Conservation (phyloP, 345 rosid species). For the Sisymbrium irio region DNA sequence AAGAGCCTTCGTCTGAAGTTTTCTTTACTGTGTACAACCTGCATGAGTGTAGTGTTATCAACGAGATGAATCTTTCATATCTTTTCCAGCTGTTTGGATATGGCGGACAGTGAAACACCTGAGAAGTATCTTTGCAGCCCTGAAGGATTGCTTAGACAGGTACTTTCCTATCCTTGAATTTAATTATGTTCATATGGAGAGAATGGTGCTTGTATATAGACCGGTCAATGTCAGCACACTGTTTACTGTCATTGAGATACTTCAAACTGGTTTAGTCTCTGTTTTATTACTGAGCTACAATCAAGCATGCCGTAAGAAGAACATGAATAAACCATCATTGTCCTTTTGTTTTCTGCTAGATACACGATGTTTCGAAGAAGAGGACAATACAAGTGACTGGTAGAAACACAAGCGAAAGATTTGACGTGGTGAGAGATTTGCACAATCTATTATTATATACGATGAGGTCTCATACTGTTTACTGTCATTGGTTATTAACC, state of each 20-base stretch:
- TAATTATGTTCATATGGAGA: neutral
- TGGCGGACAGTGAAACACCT: slow-evolving; percentile 62
- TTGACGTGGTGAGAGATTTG: slow-evolving; percentile 46
- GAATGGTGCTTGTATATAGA: neutral
- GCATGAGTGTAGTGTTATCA: neutral
- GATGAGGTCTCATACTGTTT: neutral
- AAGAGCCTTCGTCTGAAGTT: slow-evolving; percentile 27
- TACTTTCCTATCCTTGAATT: slow-evolving; percentile 15
- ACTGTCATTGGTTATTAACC: neutral
- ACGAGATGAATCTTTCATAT: slow-evolving; percentile 12
- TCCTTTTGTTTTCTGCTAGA: slow-evolving; percentile 37
- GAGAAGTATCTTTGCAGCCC: slow-evolving; percentile 65
- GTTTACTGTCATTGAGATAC: neutral
- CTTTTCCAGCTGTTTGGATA: slow-evolving; percentile 52
- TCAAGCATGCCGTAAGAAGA: neutral
- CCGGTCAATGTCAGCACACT: neutral
- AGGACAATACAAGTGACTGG: slow-evolving; percentile 55
- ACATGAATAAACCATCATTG: slow-evolving; percentile 1
- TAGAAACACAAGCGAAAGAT: slow-evolving; percentile 54
- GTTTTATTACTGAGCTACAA: neutral
- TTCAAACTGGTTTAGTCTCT: slow-evolving; percentile 11
- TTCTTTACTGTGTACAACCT: slow-evolving; percentile 6
- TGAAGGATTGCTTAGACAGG: slow-evolving; percentile 66
- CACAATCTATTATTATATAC: neutral
- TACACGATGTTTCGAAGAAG: slow-evolving; percentile 45